Evolutionary conservation across 495 filamentous ascomycete species (phyloP), one percentile per base, ranked within the genome.

Genomic region (Aspergillus bridgeri): DNA sequence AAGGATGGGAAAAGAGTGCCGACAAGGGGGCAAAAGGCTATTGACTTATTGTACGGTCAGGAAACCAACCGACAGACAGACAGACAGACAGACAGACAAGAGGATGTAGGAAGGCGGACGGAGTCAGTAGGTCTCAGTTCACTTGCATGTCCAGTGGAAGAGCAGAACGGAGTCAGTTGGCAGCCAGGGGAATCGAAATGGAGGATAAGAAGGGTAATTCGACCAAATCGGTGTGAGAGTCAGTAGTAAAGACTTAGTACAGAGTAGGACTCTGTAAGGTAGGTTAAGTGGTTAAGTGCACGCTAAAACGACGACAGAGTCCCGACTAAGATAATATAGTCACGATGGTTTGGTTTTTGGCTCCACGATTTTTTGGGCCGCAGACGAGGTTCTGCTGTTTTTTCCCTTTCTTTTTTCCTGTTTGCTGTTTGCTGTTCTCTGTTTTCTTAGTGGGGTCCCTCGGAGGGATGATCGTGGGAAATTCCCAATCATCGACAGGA

Each of bases 1-100:
- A 25, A 29, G 20, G n/a, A n/a, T n/a, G n/a, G 27, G 42, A 52
- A 52, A 58, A 52, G 43, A 51, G 48, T 23, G 49, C 25, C 42
- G 51, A 56, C 24, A 43, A 27, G 50, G 48, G 52, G 53, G 42
- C 54, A 47, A 51, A 19, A 56, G 44, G 48, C 54, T 24, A 42
- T 38, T 18, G 27, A n/a, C n/a, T n/a, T n/a, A n/a, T n/a, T n/a
- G n/a, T n/a, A n/a, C n/a, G n/a, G n/a, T n/a, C n/a, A n/a, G n/a
- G n/a, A n/a, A n/a, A n/a, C n/a, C n/a, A n/a, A n/a, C n/a, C n/a
- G n/a, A n/a, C n/a, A n/a, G n/a, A n/a, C n/a, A n/a, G n/a, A n/a
- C n/a, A n/a, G n/a, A n/a, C n/a, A n/a, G n/a, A n/a, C n/a, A n/a
- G n/a, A n/a, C n/a, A n/a, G n/a, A n/a, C n/a, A n/a, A n/a, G n/a